Percentiles rank a stretch among this genome's conserved stretches.
phyloP scores from a whole-genome alignment of 2,329 filamentous ascomycete genomes.

The Zasmidium angulare region DNA sequence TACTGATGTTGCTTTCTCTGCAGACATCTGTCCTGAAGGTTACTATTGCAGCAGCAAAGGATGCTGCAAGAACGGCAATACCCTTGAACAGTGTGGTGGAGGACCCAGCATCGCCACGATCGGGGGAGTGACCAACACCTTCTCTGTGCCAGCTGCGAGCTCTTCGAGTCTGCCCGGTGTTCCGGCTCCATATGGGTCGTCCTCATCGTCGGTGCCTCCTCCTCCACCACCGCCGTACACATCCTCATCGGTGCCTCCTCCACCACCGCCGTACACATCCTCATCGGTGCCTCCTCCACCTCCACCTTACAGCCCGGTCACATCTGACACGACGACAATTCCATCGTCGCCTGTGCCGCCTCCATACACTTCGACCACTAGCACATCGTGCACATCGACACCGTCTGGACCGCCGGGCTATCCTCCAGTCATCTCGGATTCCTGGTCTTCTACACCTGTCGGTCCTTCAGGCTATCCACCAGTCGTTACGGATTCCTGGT shows the following conservation, averaged over 20 bases:
- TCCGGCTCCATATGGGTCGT: background rate
- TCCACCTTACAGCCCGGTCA: background rate
- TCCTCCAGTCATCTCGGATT: background rate
- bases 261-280: no score
- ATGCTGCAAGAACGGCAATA: background rate
- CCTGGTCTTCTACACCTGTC: background rate
- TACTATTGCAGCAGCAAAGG: background rate
- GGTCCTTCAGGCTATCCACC: background rate
- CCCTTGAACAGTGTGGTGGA: background rate
- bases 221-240: background rate
- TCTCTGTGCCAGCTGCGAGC: background rate
- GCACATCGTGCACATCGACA: background rate
- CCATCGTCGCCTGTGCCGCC: background rate
- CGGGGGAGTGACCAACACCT: background rate
- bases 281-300: background rate
- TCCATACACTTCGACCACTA: background rate
- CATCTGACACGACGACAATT: background rate
- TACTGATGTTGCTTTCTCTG: background rate
- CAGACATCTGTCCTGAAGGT: background rate
- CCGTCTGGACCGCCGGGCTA: background rate
- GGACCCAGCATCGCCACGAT: background rate
- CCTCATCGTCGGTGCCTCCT: background rate
- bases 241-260: background rate
- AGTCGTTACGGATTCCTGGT: background rate
- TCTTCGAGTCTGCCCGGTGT: background rate